These are phyloP conservation scores for Penicillium samsonianum DNA, from an alignment of 495 filamentous ascomycete genomes.

Conservation along the genomic window DNA sequence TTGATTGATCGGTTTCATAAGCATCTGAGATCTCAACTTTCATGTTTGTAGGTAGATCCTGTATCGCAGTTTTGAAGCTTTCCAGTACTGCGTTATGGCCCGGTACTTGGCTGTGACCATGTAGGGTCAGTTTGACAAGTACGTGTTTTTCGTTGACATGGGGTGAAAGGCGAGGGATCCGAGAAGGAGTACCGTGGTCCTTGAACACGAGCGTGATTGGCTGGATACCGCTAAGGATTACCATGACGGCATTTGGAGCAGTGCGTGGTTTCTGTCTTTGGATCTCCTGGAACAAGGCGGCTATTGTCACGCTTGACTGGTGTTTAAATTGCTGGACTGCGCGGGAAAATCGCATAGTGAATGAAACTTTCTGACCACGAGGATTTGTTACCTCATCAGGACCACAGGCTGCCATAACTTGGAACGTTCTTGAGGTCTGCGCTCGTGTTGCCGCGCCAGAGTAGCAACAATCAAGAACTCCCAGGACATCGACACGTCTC, in stretches of 20 bases:
- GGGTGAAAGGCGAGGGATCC: not conserved
- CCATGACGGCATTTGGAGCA: not conserved
- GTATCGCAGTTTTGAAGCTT: not conserved
- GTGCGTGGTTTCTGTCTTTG: not conserved
- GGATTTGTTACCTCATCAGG: not conserved
- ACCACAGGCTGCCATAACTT: constrained; percentile 1
- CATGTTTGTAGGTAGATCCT: not conserved
- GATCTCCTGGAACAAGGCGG: not conserved
- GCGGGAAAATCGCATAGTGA: not conserved
- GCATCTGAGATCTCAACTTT: constrained; percentile 1
- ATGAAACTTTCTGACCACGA: not conserved
- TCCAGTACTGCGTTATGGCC: not conserved
- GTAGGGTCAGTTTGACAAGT: not conserved
- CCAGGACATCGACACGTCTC: not conserved
- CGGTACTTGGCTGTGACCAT: not conserved
- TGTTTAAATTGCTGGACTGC: not conserved
- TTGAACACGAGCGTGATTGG: not conserved
- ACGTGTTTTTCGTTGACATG: not conserved
- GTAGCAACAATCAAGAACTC: not conserved
- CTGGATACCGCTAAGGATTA: not conserved
- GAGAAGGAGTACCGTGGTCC: not conserved
- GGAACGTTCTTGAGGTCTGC: not conserved
- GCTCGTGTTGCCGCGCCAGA: not conserved
- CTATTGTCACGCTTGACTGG: not conserved
- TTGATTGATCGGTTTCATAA: not conserved